Conservation (phyloP, 192 early-diverging fungal genomes). For the Coemansia sp. region DNA sequence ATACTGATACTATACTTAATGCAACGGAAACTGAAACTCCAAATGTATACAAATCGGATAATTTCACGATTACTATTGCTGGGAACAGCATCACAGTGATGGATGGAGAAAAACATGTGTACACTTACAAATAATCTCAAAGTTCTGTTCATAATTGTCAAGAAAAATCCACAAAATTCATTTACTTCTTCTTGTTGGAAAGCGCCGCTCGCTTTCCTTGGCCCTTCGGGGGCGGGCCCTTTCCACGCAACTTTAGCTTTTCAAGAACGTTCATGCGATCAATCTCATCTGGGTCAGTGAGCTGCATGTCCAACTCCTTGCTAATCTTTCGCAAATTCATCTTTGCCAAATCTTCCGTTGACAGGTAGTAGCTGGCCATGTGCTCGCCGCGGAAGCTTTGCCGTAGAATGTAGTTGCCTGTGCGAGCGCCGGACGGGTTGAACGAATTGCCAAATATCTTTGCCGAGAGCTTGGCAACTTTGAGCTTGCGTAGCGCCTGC, state of each 20-base stretch:
- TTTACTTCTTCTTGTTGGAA: conserved; percentile 42
- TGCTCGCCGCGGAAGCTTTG: conserved; percentile 66
- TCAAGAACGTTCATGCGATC: conserved; percentile 66
- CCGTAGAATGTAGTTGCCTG: conserved; percentile 72
- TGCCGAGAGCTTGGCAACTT: conserved; percentile 59
- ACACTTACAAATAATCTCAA: background rate
- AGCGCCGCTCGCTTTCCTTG: conserved; percentile 46
- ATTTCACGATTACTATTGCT: background rate
- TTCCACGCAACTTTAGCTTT: conserved; percentile 67
- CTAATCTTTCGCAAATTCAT: conserved; percentile 27
- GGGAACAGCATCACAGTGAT: background rate
- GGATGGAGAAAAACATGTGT: background rate
- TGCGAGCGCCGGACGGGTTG: conserved; percentile 66
- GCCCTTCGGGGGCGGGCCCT: conserved; percentile 76
- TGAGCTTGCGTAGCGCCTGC: conserved; percentile 28
- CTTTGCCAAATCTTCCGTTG: conserved; percentile 32
- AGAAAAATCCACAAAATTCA: background rate
- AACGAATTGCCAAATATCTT: conserved; percentile 67
- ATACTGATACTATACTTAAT: too few relatives aligned
- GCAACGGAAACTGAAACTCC: too few relatives aligned
- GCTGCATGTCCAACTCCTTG: conserved; percentile 28
- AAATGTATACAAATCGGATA: background rate
- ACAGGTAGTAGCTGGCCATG: conserved; percentile 67
- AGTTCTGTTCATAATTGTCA: background rate
- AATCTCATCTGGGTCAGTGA: conserved; percentile 60